A percentile compares a stretch with the other conserved stretches of the same genome.
phyloP scores from a whole-genome alignment of 2,329 filamentous ascomycete genomes.

The Metarhizium sp. region DNA sequence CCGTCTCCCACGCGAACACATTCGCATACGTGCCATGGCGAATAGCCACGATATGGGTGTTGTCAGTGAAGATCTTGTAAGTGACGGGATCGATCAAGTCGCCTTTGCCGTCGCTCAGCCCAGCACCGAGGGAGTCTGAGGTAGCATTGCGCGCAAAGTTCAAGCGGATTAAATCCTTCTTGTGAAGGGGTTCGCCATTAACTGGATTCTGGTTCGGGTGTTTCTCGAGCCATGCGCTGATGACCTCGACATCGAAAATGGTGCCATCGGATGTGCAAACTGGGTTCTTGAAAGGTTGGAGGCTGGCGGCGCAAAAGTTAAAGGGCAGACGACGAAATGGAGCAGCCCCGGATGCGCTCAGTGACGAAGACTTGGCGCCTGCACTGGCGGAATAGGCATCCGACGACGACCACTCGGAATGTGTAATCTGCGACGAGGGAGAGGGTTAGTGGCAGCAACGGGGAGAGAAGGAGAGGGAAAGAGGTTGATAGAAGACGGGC shows the following conservation, averaged over 20 bases:
- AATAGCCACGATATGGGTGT: slow-evolving; percentile 91
- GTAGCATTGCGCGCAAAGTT: slow-evolving; percentile 89
- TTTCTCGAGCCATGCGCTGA: slow-evolving; percentile 87
- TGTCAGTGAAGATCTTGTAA: slow-evolving; percentile 95
- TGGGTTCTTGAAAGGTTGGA: slow-evolving; percentile 90
- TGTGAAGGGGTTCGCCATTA: slow-evolving; percentile 67
- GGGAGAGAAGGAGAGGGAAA: neutral
- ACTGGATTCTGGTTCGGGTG: slow-evolving; percentile 82
- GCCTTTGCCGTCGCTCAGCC: slow-evolving; percentile 45
- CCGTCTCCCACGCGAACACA: slow-evolving; percentile 92
- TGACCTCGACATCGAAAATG: slow-evolving; percentile 93
- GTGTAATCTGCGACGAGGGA: slow-evolving; percentile 56
- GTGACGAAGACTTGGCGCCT: slow-evolving; percentile 54
- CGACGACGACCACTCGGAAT: slow-evolving; percentile 92
- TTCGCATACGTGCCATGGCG: slow-evolving; percentile 76
- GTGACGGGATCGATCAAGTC: slow-evolving; percentile 95
- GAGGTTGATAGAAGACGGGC: neutral
- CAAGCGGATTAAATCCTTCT: slow-evolving; percentile 79
- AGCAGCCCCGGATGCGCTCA: slow-evolving; percentile 35
- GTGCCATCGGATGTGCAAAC: slow-evolving; percentile 83
- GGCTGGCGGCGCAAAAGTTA: slow-evolving; percentile 93
- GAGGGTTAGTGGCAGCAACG: neutral
- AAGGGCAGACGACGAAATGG: slow-evolving; percentile 86
- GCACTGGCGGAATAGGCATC: slow-evolving; percentile 80
- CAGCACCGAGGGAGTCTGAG: slow-evolving; percentile 37